Evolutionary conservation across 176 grass and related monocot species (phyloP).

Genomic region (Raddia distichophylla): DNA sequence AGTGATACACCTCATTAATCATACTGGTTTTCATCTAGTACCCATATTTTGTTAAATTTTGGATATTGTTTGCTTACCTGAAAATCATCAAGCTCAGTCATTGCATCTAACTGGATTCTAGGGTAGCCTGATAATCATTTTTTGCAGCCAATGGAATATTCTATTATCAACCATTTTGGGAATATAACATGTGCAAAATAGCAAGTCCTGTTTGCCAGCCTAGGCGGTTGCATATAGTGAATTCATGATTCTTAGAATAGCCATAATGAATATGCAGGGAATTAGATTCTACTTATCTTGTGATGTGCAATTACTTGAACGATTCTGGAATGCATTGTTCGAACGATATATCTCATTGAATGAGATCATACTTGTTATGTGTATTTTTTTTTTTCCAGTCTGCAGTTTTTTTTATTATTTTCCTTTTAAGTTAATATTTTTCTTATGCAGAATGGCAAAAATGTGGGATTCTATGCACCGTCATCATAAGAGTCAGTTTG

Average conservation of each 20-base stretch:
- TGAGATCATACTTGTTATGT: slow-evolving; percentile 30
- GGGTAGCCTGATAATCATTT: not conserved
- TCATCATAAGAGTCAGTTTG: slow-evolving; percentile 60
- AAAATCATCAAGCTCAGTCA: slow-evolving; percentile 5
- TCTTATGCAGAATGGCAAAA: slow-evolving; percentile 63
- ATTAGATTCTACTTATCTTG: not conserved
- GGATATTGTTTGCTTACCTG: slow-evolving; percentile 13
- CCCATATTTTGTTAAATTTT: slow-evolving; percentile 20
- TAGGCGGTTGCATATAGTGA: not conserved
- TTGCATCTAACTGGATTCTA: not conserved
- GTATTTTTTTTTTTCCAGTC: no score
- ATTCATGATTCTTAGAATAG: slow-evolving; percentile 33
- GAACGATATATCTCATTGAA: not conserved
- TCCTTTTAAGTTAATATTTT: slow-evolving; percentile 2
- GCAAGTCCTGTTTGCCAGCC: slow-evolving; percentile 10
- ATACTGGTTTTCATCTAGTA: no score
- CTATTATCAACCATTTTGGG: not conserved
- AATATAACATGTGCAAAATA: slow-evolving; percentile 26
- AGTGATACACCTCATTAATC: no score
- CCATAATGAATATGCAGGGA: slow-evolving; percentile 2
- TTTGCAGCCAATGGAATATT: slow-evolving; percentile 22
- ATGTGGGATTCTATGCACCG: slow-evolving; percentile 84
- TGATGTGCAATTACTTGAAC: not conserved
- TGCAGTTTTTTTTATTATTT: slow-evolving; percentile 24
- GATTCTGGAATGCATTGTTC: no score